Base-by-base conservation (phyloP, 148 eudicot genomes). In the Pouteria glomerata region DNA sequence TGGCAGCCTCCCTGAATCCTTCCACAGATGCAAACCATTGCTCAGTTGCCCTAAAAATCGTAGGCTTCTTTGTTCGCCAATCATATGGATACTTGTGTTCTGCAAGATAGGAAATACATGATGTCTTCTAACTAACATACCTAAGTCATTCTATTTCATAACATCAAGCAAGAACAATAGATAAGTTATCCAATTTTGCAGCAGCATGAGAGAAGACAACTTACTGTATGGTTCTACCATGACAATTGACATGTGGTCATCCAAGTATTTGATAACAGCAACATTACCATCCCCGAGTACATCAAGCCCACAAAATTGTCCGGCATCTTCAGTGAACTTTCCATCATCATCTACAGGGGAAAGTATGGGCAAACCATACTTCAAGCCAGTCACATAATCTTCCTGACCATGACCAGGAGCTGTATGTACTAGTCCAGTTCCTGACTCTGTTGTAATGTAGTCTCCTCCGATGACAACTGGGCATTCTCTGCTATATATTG, bases 1-100 rank as follows among this genome's bases (percentile, higher is more conserved):
- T 85, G 37, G 95, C 96, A 70, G 84, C 82, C 57, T 92, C 69
- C 52, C 96, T 87, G 66, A 96, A 96, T 72, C 99, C 99, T 84
- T 95, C 99, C 26, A 95, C 94, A 68, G 99, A 95, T 63, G 99
- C 99, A 84, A 95, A 95, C 99, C 99, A 95, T 72, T 95, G 99
- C 69, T 90, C 99, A 52, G 99, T 95, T 26, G 99, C 96, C 82
- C 99, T 87, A 80, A 95, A 95, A 68, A 95, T 95, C 27, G 99
- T 95, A 37, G 99, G 98, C 75, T 89, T 88, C 80, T 96, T 96
- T 63, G 99, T 90, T 73, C 99, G 84, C 99, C 99, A 96, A 81
- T 96, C 99, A 90, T 92, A 96, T 39, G 99, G 99, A 76, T 96
- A 96, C 82, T 96, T 96, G 84, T 96, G 99, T 69, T 79, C 93